phyloP scores from a whole-genome alignment of 805 yeast genomes.

The Zygoascus tannicola region DNA sequence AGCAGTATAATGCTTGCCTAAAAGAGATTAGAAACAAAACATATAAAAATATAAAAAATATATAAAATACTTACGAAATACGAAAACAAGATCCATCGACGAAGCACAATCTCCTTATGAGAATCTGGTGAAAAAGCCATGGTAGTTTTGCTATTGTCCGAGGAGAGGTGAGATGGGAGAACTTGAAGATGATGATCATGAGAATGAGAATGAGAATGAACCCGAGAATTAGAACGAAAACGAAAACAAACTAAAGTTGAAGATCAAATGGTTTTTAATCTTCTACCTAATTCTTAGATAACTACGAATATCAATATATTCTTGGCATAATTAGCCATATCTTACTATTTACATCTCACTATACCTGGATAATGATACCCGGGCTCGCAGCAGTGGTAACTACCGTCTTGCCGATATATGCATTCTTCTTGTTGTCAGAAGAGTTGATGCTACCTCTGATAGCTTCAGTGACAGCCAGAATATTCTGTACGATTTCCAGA shows the following conservation, averaged over 20 bases:
- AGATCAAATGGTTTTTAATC: neutral
- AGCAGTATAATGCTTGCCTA: constrained; percentile 25
- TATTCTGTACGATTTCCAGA: constrained; percentile 60
- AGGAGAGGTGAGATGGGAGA: too few species aligned
- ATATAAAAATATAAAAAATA: neutral
- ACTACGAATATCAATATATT: neutral
- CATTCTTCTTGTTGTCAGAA: constrained; percentile 53
- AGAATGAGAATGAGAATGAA: neutral
- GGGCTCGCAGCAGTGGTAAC: constrained; percentile 72
- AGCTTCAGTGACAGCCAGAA: constrained; percentile 56
- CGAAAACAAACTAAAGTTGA: neutral
- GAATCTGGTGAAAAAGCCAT: neutral
- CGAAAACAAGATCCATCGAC: constrained; percentile 8
- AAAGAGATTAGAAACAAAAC: neutral
- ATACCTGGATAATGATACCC: constrained; percentile 46
- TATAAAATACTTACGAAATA: constrained; percentile 5
- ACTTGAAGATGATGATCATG: neutral
- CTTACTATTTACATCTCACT: neutral
- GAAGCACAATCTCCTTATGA: neutral
- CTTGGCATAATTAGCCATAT: too few species aligned
- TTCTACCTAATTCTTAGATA: too few species aligned
- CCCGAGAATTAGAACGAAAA: neutral
- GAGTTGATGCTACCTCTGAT: constrained; percentile 32
- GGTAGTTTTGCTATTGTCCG: neutral
- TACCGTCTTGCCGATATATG: constrained; percentile 57